A percentile compares a stretch with the other conserved stretches of the same genome.
phyloP scores from a whole-genome alignment of 129 eudicot genomes.

The Calendula officinalis region DNA sequence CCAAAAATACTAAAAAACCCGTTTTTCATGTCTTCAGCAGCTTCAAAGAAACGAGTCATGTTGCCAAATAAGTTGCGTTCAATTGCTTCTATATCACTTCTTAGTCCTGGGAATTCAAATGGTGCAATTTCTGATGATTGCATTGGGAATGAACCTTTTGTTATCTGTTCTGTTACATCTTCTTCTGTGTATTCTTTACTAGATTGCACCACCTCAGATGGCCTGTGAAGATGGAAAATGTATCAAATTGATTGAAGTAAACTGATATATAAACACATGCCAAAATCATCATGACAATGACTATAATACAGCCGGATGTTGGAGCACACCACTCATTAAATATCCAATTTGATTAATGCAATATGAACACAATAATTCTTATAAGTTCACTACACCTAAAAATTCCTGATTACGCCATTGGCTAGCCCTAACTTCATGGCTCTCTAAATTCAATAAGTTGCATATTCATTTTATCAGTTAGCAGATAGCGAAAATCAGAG shows the following conservation, averaged over 20 bases:
- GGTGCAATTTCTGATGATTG: constrained; percentile 37
- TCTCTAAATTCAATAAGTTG: constrained; percentile 6
- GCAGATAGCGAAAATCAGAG: background rate
- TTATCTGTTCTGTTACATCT: constrained; percentile 69
- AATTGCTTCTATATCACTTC: constrained; percentile 78
- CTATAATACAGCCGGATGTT: background rate
- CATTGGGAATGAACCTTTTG: constrained; percentile 41
- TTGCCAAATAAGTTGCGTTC: constrained; percentile 61
- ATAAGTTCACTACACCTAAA: background rate
- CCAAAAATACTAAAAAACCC: constrained; percentile 56
- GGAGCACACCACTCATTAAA: no score
- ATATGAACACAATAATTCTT: no score
- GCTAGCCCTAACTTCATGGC: constrained; percentile 1
- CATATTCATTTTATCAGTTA: background rate
- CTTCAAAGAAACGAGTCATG: constrained; percentile 62
- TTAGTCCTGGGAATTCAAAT: constrained; percentile 71
- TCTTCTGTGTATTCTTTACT: constrained; percentile 90
- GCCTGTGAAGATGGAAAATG: constrained; percentile 44
- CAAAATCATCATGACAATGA: background rate
- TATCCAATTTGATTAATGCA: no score
- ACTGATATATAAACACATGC: background rate
- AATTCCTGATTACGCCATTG: background rate
- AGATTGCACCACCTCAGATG: constrained; percentile 73
- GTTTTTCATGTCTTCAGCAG: constrained; percentile 76
- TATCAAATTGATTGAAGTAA: background rate